Evolutionary conservation across 805 yeast genomes (phyloP), one percentile per base, ranked within the genome.

Genomic region (Saturnispora saitoi): DNA sequence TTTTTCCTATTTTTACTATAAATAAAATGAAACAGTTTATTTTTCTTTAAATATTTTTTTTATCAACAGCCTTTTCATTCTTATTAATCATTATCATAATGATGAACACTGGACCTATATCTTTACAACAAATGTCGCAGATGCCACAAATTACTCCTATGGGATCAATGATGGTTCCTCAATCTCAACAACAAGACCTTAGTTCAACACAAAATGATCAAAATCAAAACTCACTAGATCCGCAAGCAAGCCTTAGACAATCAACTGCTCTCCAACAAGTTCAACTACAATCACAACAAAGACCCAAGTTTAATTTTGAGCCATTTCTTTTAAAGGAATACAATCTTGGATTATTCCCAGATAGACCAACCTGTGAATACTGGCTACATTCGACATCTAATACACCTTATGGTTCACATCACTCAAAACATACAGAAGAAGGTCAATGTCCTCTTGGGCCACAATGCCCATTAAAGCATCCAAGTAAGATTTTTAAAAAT

Each of bases 401-500:
- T 24, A 19, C 40, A 9, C 41, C 41, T 4, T 45, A 45, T 26
- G 48, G 48, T n/a, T 32, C 45, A n/a, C 45, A 40, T 15, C 42
- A 41, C 20, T 15, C 38, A 15, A 40, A 41, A 15, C 34, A 41
- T 20, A 22, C 20, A 20, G 40, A 41, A 7, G 45, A 47, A 12
- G 54, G 52, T 2, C 73, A 80, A 14, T 91, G 98, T 66, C 96
- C 97, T 2, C 72, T 82, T 51, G 96, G 97, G 7, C 70, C 75
- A n/a, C 74, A 74, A 43, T 91, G 98, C 62, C 90, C 90, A 19
- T 81, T 86, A 67, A 86, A 89, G 60, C 98, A 91, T 67, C 31
- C 76, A 79, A 45, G 80, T 77, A 46, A 75, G 75, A 60, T 63
- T 42, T 80, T 78, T 59, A 71, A 75, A 47, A 83, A 83, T 63